Percentiles rank a stretch among this genome's conserved stretches.
These are phyloP conservation scores for Vitis hybrid DNA, from an alignment of 177 flowering plant genomes.

Conservation along the genomic window DNA sequence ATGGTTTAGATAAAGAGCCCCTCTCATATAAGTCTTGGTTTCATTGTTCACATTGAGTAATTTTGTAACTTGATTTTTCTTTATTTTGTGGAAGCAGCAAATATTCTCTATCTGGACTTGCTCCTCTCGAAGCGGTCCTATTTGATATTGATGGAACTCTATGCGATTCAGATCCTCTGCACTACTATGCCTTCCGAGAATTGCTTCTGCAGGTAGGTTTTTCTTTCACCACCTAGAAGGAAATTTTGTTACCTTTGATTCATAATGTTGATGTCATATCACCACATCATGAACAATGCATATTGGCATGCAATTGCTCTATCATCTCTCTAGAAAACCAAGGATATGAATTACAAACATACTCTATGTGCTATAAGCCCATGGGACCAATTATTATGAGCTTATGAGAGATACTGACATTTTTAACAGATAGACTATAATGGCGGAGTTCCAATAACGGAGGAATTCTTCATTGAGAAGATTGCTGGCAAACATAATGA, in stretches of 20 bases:
- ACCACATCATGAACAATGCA: too few species aligned
- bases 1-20: neutral
- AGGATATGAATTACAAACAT: too few species aligned
- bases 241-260: too few species aligned
- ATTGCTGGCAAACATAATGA: conserved; percentile 82
- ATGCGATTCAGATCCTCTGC: conserved; percentile 95
- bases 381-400: too few species aligned
- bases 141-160: conserved; percentile 96
- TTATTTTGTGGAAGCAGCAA: conserved; percentile 32
- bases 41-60: neutral
- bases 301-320: too few species aligned
- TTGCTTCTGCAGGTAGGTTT: conserved; percentile 79
- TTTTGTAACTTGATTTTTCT: conserved; percentile 16
- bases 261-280: too few species aligned
- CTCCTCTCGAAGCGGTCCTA: conserved; percentile 80
- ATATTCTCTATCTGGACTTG: conserved; percentile 46
- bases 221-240: neutral
- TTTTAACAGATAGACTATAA: conserved; percentile 70
- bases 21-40: neutral
- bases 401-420: too few species aligned
- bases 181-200: conserved; percentile 64
- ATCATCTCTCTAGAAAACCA: too few species aligned
- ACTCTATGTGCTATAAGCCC: too few species aligned
- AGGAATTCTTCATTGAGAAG: conserved; percentile 61
- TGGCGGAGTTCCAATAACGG: conserved; percentile 77